A percentile compares a stretch with the other conserved stretches of the same genome.
Evolutionary conservation across 352 stramenopile species (phyloP).

Genomic region (Globisporangium abappressorium): DNA sequence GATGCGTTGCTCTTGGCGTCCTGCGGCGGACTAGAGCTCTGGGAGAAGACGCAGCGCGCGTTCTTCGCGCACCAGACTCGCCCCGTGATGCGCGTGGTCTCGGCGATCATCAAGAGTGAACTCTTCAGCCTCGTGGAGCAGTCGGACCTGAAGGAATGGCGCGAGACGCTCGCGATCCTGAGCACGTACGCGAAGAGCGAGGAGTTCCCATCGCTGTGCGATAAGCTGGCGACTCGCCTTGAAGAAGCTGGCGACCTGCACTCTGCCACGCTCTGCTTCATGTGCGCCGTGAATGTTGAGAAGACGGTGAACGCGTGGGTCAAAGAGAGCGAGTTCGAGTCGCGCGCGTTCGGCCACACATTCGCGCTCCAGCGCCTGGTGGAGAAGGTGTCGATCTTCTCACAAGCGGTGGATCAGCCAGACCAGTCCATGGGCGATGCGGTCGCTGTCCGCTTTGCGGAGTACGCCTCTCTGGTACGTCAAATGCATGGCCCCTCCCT

Average conservation of each 20-base stretch:
- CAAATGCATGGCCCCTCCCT: background rate
- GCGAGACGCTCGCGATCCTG: conserved; percentile 96
- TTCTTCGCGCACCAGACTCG: conserved; percentile 92
- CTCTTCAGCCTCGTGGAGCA: conserved; percentile 82
- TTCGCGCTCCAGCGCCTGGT: conserved; percentile 94
- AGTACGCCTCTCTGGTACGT: conserved; percentile 87
- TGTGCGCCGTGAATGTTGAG: conserved; percentile 93
- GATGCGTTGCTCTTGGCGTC: conserved; percentile 94
- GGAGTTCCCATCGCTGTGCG: conserved; percentile 95
- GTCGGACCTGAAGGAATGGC: conserved; percentile 93
- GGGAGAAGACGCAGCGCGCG: conserved; percentile 93
- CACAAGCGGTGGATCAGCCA: conserved; percentile 81
- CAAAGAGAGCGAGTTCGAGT: conserved; percentile 85
- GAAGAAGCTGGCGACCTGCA: conserved; percentile 88
- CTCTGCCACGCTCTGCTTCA: conserved; percentile 95
- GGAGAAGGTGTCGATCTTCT: conserved; percentile 96
- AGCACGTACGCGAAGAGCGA: conserved; percentile 97
- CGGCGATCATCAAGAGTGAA: conserved; percentile 95
- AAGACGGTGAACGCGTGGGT: conserved; percentile 88
- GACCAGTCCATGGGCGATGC: conserved; percentile 86
- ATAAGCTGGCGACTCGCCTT: conserved; percentile 91
- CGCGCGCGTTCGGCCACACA: conserved; percentile 60
- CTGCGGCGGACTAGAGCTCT: conserved; percentile 93
- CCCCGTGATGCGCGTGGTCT: conserved; percentile 95
- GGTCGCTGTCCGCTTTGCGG: conserved; percentile 87